Evolutionary conservation across 371 early-diverging fungal genomes (phyloP).

Genomic region (Rhizopus sp.): DNA sequence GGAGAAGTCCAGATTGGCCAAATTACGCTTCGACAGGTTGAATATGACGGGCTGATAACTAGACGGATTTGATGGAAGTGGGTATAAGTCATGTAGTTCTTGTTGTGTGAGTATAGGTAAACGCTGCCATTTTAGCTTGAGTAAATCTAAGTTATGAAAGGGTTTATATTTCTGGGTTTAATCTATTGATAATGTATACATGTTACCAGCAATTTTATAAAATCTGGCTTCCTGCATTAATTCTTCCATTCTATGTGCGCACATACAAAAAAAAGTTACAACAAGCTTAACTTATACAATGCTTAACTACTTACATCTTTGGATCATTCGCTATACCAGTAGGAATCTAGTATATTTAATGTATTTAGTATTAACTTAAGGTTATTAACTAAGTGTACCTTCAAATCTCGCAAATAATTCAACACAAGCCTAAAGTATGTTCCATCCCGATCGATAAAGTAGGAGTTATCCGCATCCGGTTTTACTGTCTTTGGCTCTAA

Average conservation of each 20-base stretch:
- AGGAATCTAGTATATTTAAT: conserved; percentile 29
- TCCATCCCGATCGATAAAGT: conserved; percentile 49
- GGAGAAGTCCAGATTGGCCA: conserved; percentile 36
- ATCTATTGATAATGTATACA: no score
- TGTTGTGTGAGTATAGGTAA: conserved; percentile 38
- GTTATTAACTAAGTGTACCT: conserved; percentile 18
- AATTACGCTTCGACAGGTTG: conserved; percentile 22
- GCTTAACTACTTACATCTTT: conserved; percentile 25
- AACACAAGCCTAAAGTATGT: conserved; percentile 43
- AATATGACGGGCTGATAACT: conserved; percentile 19
- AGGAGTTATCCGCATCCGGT: conserved; percentile 44
- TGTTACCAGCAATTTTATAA: conserved; percentile 34
- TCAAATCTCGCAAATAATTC: conserved; percentile 43
- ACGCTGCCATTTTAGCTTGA: conserved; percentile 31
- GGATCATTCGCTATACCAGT: conserved; percentile 32
- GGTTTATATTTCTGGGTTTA: not conserved
- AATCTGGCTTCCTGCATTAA: conserved; percentile 46
- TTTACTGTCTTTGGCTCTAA: conserved; percentile 5
- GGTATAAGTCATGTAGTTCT: conserved; percentile 29
- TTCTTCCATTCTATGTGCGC: conserved; percentile 37
- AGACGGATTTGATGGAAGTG: conserved; percentile 5
- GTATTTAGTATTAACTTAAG: not conserved
- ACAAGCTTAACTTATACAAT: not conserved
- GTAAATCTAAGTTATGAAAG: conserved; percentile 20
- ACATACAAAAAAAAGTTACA: not conserved